Percentiles rank a stretch among this genome's conserved stretches.
These are phyloP conservation scores for Aureobasidium sp. DNA, from an alignment of 2,329 filamentous ascomycete species.

Conservation along the genomic window DNA sequence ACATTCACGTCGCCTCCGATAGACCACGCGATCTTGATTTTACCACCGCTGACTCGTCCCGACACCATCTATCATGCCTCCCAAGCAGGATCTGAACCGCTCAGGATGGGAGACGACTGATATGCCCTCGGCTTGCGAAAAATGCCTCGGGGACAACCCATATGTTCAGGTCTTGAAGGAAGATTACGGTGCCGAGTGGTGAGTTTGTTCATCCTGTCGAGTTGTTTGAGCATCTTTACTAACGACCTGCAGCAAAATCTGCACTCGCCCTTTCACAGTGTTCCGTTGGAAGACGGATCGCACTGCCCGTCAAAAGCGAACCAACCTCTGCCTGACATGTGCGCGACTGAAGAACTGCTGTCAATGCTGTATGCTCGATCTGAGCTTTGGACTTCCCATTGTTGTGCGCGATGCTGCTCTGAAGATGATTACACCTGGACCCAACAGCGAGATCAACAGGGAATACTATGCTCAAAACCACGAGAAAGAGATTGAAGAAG, in stretches of 20 bases:
- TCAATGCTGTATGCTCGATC: conserved; percentile 96
- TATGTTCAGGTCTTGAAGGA: conserved; percentile 99
- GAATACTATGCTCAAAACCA: conserved; percentile 98
- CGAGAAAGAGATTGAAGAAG: conserved; percentile 90
- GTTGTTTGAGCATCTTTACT: not conserved
- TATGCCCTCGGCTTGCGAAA: conserved; percentile 83
- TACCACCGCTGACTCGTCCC: not conserved
- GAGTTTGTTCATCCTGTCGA: not conserved
- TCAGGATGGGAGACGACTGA: conserved; percentile 94
- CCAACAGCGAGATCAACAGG: conserved; percentile 84
- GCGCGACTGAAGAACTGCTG: conserved; percentile 98
- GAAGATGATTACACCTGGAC: conserved; percentile 95
- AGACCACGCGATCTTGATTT: not conserved
- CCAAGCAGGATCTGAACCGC: conserved; percentile 89
- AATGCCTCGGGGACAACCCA: conserved; percentile 89
- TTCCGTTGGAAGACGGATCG: conserved; percentile 94
- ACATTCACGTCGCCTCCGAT: not conserved
- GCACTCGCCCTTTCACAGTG: conserved; percentile 90
- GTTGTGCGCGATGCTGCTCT: conserved; percentile 91
- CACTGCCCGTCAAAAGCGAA: conserved; percentile 83
- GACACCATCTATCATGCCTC: conserved; percentile 53
- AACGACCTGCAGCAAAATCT: conserved; percentile 46
- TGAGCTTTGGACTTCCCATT: conserved; percentile 91
- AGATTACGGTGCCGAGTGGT: conserved; percentile 66
- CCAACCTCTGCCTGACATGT: conserved; percentile 93